Evolutionary conservation across 345 rosid genomes (phyloP).

Genomic region (Cardiospermum halicacabum): DNA sequence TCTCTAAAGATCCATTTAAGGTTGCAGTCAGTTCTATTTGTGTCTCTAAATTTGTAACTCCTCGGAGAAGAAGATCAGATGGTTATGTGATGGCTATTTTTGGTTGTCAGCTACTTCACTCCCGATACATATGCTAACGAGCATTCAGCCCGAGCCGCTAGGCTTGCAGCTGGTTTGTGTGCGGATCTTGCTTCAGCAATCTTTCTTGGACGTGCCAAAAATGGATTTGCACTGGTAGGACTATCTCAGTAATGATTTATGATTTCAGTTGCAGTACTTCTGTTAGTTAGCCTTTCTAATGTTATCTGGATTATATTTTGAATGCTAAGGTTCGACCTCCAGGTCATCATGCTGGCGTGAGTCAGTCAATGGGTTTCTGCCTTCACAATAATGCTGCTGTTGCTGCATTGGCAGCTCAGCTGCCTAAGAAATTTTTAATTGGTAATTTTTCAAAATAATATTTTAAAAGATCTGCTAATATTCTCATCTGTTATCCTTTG

Average conservation of each 20-base stretch:
- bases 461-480: too few relatives aligned
- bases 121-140: slow-evolving; percentile 96
- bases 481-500: too few relatives aligned
- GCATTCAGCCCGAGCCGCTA: slow-evolving; percentile 95
- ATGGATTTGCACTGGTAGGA: slow-evolving; percentile 97
- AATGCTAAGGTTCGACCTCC: slow-evolving; percentile 87
- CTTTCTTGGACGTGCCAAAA: slow-evolving; percentile 64
- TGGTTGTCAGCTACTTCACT: slow-evolving; percentile 81
- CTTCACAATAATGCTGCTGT: slow-evolving; percentile 99
- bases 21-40: neutral
- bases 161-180: slow-evolving; percentile 97
- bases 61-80: neutral
- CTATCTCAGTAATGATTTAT: too few relatives aligned
- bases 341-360: slow-evolving; percentile 97
- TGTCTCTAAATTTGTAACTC: too few relatives aligned
- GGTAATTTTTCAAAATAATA: slow-evolving; percentile 67
- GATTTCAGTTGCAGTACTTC: slow-evolving; percentile 2
- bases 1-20: neutral
- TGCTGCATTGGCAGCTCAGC: slow-evolving; percentile 88
- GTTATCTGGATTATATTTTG: neutral
- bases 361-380: slow-evolving; percentile 95
- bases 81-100: slow-evolving; percentile 15
- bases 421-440: slow-evolving; percentile 89
- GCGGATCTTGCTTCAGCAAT: slow-evolving; percentile 91
- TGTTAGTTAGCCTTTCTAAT: neutral